phyloP scores from a whole-genome alignment of 768 basidiomycete genomes.

The Amanita fuliginea region DNA sequence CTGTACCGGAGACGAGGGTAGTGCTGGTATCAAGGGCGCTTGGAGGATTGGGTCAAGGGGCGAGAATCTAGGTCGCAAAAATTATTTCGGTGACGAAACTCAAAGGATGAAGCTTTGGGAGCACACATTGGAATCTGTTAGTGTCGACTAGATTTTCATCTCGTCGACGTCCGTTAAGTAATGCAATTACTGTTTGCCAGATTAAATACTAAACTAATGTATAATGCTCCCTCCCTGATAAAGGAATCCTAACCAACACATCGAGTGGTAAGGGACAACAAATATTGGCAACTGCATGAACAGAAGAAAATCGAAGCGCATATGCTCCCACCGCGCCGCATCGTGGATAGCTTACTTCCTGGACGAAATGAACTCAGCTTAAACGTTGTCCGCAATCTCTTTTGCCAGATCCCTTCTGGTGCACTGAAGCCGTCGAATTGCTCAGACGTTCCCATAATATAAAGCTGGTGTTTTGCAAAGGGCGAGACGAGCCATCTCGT shows the following conservation, averaged over 20 bases:
- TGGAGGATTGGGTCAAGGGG: not conserved
- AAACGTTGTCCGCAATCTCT: not conserved
- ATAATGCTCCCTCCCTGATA: no score
- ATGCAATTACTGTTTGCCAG: no score
- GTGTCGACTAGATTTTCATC: not conserved
- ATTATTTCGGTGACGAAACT: not conserved
- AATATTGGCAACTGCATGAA: no score
- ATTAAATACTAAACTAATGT: no score
- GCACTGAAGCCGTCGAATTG: not conserved
- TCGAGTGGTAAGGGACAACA: no score
- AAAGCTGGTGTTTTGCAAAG: not conserved
- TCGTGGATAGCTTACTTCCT: not conserved
- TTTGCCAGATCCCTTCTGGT: not conserved
- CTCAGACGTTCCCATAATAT: not conserved
- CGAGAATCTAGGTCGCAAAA: not conserved
- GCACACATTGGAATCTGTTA: conserved; percentile 1
- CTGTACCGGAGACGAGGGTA: not conserved
- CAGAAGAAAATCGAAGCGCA: no score
- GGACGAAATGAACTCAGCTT: not conserved
- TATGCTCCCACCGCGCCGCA: not conserved
- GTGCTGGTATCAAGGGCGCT: not conserved
- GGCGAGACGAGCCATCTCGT: not conserved
- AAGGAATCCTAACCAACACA: no score
- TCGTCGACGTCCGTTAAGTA: no score
- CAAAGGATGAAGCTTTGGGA: conserved; percentile 1